Percentiles rank a stretch among this genome's conserved stretches.
Conservation (phyloP, 2,329 filamentous ascomycete species). For the Nigrospora oryzae region DNA sequence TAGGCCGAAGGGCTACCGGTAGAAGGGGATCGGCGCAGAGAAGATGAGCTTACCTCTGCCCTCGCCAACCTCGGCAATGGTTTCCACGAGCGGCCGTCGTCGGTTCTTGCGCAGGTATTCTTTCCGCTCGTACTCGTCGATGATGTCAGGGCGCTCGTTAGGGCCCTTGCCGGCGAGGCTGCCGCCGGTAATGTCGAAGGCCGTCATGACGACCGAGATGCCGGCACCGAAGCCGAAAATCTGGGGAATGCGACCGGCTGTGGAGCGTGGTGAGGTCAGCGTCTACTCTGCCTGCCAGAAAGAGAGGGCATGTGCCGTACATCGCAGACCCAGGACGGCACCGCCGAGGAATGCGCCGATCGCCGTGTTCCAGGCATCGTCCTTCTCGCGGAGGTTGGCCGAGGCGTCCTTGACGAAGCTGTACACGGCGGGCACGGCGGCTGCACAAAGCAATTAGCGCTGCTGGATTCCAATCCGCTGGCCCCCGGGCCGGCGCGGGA, state of each 20-base stretch:
- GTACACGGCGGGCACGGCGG: constrained; percentile 66
- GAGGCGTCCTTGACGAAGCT: constrained; percentile 68
- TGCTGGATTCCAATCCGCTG: background rate
- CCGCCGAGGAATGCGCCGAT: constrained; percentile 73
- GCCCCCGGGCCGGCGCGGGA: background rate
- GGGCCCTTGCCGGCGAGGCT: constrained; percentile 38
- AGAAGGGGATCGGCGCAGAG: background rate
- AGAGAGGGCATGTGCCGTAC: constrained; percentile 38
- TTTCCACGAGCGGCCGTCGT: constrained; percentile 69
- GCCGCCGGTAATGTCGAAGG: constrained; percentile 56
- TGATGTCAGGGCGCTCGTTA: constrained; percentile 43
- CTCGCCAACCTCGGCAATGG: constrained; percentile 73
- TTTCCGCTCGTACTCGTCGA: constrained; percentile 68
- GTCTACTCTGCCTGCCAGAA: too few species aligned
- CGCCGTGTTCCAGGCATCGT: constrained; percentile 68
- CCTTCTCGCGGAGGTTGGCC: constrained; percentile 78
- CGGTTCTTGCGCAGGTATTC: constrained; percentile 65
- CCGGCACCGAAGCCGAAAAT: constrained; percentile 54
- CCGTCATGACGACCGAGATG: constrained; percentile 44
- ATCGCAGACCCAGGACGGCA: constrained; percentile 59
- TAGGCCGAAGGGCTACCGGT: background rate
- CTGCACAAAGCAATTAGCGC: constrained; percentile 31
- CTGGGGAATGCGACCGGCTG: constrained; percentile 53
- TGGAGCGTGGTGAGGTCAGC: background rate
- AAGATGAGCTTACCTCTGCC: constrained; percentile 59